phyloP scores from a whole-genome alignment of 2,329 filamentous ascomycete species.

The Colletotrichum somersetense region DNA sequence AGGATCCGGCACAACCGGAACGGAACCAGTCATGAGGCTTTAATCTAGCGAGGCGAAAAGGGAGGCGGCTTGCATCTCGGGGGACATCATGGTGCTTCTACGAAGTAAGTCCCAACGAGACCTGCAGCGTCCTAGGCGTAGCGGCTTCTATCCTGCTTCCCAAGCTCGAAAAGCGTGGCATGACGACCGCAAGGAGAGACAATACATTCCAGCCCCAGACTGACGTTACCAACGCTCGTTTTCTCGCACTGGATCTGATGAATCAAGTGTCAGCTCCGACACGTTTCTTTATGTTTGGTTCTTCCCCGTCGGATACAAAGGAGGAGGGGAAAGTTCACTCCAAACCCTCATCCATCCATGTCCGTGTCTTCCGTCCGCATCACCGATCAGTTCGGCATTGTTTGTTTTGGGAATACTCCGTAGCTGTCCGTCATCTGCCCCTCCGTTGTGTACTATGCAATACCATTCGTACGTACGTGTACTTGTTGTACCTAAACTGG shows the following conservation, averaged over 20 bases:
- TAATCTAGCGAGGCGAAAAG: not conserved
- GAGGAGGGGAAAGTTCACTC: not conserved
- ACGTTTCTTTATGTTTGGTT: conserved; percentile 9
- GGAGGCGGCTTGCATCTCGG: not conserved
- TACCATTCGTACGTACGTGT: not conserved
- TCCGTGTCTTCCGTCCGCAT: not conserved
- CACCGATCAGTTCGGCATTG: not conserved
- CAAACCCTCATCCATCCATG: not conserved
- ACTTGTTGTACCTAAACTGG: not conserved
- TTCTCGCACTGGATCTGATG: conserved; percentile 12
- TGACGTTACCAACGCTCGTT: not conserved
- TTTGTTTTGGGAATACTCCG: conserved; percentile 1
- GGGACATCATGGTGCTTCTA: conserved; percentile 8
- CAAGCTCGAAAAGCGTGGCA: not conserved
- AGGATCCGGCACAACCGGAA: not conserved
- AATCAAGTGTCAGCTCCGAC: conserved; percentile 27
- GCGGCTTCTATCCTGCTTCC: not conserved
- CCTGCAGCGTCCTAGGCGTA: not conserved
- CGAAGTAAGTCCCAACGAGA: conserved; percentile 3
- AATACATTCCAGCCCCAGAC: conserved; percentile 30
- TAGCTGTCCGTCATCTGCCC: not conserved
- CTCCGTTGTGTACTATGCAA: not conserved
- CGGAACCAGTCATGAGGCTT: not conserved
- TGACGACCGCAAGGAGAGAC: not conserved
- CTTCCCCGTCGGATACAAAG: not conserved